Conservation (phyloP, 352 stramenopile genomes). For the Phytophthora citrophthora region DNA sequence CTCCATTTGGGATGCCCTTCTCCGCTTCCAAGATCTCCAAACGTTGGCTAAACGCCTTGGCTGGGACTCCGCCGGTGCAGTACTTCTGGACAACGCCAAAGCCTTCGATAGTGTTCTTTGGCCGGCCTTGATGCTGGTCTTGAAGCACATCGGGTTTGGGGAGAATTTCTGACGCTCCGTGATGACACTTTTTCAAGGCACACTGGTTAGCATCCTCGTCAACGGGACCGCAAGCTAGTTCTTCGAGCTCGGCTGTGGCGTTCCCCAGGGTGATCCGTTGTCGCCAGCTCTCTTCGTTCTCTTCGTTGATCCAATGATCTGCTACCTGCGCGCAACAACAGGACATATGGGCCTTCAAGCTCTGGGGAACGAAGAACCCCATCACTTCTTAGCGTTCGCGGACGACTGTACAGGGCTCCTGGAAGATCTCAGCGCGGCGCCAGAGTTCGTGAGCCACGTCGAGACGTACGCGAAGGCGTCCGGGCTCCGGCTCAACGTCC, state of each 20-base stretch:
- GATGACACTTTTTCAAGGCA: constrained; percentile 12
- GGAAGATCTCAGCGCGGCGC: neutral
- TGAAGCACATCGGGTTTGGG: constrained; percentile 18
- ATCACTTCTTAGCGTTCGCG: constrained; percentile 18
- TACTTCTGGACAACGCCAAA: constrained; percentile 26
- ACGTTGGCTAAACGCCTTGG: neutral
- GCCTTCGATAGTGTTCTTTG: constrained; percentile 28
- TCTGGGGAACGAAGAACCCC: neutral
- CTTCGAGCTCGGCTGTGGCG: constrained; percentile 23
- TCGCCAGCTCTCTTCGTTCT: constrained; percentile 30
- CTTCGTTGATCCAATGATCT: constrained; percentile 27
- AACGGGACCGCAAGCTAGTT: constrained; percentile 9
- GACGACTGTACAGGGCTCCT: constrained; percentile 28
- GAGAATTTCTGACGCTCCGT: constrained; percentile 5
- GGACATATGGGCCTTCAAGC: neutral
- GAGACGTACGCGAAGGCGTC: neutral
- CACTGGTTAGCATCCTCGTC: constrained; percentile 16
- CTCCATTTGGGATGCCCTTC: constrained; percentile 18
- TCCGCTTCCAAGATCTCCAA: constrained; percentile 24
- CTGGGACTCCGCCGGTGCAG: neutral
- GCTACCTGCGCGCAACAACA: constrained; percentile 3
- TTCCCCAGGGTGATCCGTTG: constrained; percentile 25
- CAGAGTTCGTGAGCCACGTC: neutral
- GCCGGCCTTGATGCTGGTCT: constrained; percentile 7
- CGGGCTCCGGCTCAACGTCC: constrained; percentile 11